Evolutionary conservation across 139 green algal species (phyloP), one percentile per base, ranked within the genome.

Genomic region (Chloropicon primus): DNA sequence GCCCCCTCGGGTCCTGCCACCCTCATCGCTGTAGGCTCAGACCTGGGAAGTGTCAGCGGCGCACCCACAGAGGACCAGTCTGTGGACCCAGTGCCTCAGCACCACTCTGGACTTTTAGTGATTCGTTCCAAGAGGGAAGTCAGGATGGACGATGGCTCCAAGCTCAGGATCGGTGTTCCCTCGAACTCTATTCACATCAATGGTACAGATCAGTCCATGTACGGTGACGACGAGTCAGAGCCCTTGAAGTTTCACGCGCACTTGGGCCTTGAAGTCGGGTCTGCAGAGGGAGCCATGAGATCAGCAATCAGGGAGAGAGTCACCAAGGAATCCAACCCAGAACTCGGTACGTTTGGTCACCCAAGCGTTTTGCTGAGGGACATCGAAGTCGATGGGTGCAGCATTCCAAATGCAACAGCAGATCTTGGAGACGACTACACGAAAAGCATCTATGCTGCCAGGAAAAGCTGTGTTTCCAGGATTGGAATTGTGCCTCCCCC

Each of bases 331-430:
- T 73, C 41, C 22, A 24, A 29, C 26, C 53, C 23, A 24, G 27
- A 24, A 17, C 41, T 62, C 17, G 41, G 41, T 17, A n/a, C 41
- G 10, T 62, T 62, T 62, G 78, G 78, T 21, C 72, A 73, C 24
- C 78, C 78, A n/a, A 25, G 21, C 2, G 21, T 82, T 2, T 1
- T 78, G 22, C 27, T 53, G 24, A 24, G 73, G 2, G 78, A 82
- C 72, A 24, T 82, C 2, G 78, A 78, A 73, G 72, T 82, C 5
- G 78, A 82, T 62, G 78, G 78, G 2, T 82, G 78, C 73, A 29
- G 72, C 27, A 24, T 72, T 24, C 74, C 74, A 17, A 24, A 78
- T 23, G 27, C 74, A 2, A 72, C 27, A 29, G 5, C 74, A n/a
- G 27, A 23, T 29, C 2, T 27, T 22, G 21, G n/a, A 28, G 54